phyloP scores from a whole-genome alignment of 768 basidiomycete genomes.

The Daedaleopsis sinensis region DNA sequence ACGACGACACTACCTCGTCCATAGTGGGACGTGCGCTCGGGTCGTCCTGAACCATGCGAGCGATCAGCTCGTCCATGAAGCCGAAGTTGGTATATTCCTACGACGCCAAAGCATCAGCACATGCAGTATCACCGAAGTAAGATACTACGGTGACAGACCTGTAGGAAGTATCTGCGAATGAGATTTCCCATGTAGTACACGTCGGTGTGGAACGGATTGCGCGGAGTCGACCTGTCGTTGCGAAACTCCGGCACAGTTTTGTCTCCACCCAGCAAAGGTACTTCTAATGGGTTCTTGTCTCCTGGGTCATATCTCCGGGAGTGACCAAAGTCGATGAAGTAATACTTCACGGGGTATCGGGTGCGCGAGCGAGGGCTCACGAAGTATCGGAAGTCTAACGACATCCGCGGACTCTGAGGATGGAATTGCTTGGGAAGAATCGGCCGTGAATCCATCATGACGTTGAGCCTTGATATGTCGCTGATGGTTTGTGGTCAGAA shows the following conservation, averaged over 20 bases:
- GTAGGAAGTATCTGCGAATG: slow-evolving; percentile 12
- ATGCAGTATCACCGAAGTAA: neutral
- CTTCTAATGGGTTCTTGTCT: slow-evolving; percentile 26
- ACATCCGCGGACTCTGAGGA: neutral
- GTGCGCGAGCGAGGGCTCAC: slow-evolving; percentile 24
- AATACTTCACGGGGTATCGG: slow-evolving; percentile 29
- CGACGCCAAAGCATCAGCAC: neutral
- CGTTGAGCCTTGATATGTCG: slow-evolving; percentile 11
- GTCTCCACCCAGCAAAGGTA: slow-evolving; percentile 18
- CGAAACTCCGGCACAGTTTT: slow-evolving; percentile 28
- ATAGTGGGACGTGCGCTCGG: slow-evolving; percentile 31
- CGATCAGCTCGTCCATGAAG: slow-evolving; percentile 31
- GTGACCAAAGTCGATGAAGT: slow-evolving; percentile 30
- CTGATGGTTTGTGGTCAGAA: neutral
- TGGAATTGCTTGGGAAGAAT: slow-evolving; percentile 12
- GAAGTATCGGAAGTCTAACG: neutral
- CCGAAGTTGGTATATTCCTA: slow-evolving; percentile 17
- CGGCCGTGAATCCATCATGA: slow-evolving; percentile 22
- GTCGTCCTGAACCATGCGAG: slow-evolving; percentile 29
- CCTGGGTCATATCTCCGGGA: slow-evolving; percentile 30
- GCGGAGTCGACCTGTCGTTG: neutral
- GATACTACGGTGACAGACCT: slow-evolving; percentile 2
- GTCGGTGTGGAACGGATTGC: slow-evolving; percentile 26
- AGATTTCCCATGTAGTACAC: slow-evolving; percentile 28
- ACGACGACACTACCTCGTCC: neutral